Evolutionary conservation across 1,284 basidiomycete species (phyloP), one percentile per base, ranked within the genome.

Genomic region (Puccinia sorghi): DNA sequence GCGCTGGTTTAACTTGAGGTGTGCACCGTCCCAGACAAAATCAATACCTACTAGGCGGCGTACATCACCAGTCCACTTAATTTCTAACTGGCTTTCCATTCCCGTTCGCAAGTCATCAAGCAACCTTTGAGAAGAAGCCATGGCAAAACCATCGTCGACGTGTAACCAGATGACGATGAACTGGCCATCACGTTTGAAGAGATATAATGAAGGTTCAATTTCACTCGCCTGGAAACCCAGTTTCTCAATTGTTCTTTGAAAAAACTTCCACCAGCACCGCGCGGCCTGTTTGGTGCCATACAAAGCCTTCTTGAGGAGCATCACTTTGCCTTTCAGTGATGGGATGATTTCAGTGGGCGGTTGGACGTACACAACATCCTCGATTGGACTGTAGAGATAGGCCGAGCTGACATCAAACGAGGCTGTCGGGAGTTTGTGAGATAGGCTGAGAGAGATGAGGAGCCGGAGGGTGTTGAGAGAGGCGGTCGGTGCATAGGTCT

Each of bases 401-500:
- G 41, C 72, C 1, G 72, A 25, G n/a, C 37, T 74, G 7, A 74
- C 56, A 64, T 74, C 72, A 20, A 74, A 74, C 2, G n/a, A 22
- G 37, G 25, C 50, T 11, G 59, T 43, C 22, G 57, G 22, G 20
- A 32, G 3, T 1, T 52, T 1, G 67, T 50, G 50, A 17, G n/a
- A 27, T 1, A 15, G 25, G 1, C 15, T 12, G 4, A 70, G n/a
- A 2, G 67, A 50, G 1, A 70, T 12, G 1, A 70, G 13, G 2
- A 70, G 8, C 1, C 67, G 48, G 9, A 70, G 67, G 1, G 67
- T 46, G 43, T 22, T 54, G 13, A 70, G 25, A 27, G n/a, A 46
- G 0, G 67, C 46, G 17, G 67, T 70, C 1, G 67, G 67, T 9
- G 46, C 67, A 27, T 50, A 70, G 9, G 25, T 32, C 17, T 70